Evolutionary conservation across 768 basidiomycete species (phyloP).

Genomic region (Xerocomellus chrysenteron): DNA sequence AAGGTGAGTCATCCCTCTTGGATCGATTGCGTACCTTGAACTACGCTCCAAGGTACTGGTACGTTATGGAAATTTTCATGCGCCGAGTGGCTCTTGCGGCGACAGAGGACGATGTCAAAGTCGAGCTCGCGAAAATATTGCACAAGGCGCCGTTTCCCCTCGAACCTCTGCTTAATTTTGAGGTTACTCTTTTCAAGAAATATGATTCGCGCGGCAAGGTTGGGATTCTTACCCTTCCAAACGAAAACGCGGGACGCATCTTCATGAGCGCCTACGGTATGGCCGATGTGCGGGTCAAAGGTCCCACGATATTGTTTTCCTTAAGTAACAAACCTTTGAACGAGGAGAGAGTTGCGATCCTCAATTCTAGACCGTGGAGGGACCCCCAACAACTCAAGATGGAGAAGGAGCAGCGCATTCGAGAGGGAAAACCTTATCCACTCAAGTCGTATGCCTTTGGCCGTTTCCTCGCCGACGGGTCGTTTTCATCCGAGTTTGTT

Average conservation of each 20-base stretch:
- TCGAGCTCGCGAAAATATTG: constrained; percentile 33
- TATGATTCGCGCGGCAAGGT: constrained; percentile 18
- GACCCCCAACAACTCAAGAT: constrained; percentile 28
- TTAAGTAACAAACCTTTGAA: constrained; percentile 24
- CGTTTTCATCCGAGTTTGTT: constrained; percentile 34
- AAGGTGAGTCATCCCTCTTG: constrained; percentile 20
- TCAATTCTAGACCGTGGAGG: constrained; percentile 29
- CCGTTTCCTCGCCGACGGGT: constrained; percentile 34
- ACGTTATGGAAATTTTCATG: constrained; percentile 38
- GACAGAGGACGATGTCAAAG: constrained; percentile 30
- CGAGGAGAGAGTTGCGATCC: constrained; percentile 19
- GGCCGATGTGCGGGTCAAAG: constrained; percentile 29
- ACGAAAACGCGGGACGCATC: constrained; percentile 8
- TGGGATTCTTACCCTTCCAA: constrained; percentile 35
- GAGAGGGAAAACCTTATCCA: constrained; percentile 19
- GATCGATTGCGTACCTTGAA: not conserved
- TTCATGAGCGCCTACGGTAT: constrained; percentile 31
- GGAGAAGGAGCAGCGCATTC: constrained; percentile 26
- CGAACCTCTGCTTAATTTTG: constrained; percentile 32
- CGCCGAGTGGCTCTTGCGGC: constrained; percentile 28
- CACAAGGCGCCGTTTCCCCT: constrained; percentile 36
- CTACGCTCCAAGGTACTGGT: not conserved
- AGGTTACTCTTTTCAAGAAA: constrained; percentile 30
- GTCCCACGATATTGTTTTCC: constrained; percentile 18
- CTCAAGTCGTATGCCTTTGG: constrained; percentile 35